These are phyloP conservation scores for Globisporangium ultimum DNA, from an alignment of 352 stramenopile species.

Conservation along the genomic window DNA sequence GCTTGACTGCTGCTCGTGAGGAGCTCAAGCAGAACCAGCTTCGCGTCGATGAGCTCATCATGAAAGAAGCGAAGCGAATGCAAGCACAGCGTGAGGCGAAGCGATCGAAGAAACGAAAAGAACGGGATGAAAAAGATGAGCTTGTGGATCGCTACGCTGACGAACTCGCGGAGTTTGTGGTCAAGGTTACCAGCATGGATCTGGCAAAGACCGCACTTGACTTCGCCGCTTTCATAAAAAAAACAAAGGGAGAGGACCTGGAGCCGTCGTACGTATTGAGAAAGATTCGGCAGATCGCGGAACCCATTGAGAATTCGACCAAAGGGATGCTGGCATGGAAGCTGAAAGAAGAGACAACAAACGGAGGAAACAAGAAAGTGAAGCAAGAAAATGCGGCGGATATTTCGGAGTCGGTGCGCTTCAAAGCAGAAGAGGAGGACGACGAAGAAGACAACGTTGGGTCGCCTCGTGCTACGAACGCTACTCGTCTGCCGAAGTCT, in stretches of 20 bases:
- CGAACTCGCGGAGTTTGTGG: slow-evolving; percentile 60
- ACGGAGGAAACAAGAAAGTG: slow-evolving; percentile 43
- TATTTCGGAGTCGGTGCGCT: slow-evolving; percentile 13
- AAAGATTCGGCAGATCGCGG: slow-evolving; percentile 63
- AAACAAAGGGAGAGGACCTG: slow-evolving; percentile 34
- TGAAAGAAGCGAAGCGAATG: slow-evolving; percentile 87
- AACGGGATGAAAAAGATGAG: slow-evolving; percentile 65
- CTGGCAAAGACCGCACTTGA: slow-evolving; percentile 65
- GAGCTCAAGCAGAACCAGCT: slow-evolving; percentile 75
- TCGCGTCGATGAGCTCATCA: slow-evolving; percentile 83
- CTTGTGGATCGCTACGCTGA: slow-evolving; percentile 52
- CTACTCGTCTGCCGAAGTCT: slow-evolving; percentile 42
- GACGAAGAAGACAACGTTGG: slow-evolving; percentile 7
- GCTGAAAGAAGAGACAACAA: slow-evolving; percentile 42
- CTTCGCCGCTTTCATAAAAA: slow-evolving; percentile 54
- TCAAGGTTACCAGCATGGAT: slow-evolving; percentile 50
- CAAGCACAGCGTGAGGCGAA: slow-evolving; percentile 78
- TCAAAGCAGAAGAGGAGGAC: slow-evolving; percentile 24
- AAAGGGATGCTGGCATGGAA: slow-evolving; percentile 50
- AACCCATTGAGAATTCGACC: slow-evolving; percentile 39
- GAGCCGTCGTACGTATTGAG: slow-evolving; percentile 69
- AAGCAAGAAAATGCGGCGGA: slow-evolving; percentile 44
- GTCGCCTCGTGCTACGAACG: slow-evolving; percentile 2
- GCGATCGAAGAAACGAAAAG: slow-evolving; percentile 76
- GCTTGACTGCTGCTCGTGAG: slow-evolving; percentile 56